Evolutionary conservation across 140 eudicot species (phyloP).

Genomic region (Stevia rebaudiana): DNA sequence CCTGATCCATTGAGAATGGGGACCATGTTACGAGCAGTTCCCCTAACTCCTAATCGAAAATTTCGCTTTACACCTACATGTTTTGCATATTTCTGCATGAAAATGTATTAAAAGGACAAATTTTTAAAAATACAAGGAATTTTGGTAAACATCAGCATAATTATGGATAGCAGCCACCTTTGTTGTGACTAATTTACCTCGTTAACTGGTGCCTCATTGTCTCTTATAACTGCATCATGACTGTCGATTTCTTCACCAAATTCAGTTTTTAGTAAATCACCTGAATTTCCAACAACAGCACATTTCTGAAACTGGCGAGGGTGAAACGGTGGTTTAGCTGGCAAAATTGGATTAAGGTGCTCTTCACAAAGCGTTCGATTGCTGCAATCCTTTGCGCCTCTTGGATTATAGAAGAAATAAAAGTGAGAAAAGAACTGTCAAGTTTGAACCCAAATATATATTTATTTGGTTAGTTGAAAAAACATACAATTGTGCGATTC

Average conservation of each 20-base stretch:
- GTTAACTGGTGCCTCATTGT: conserved; percentile 96
- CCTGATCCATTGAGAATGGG: conserved; percentile 84
- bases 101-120: conserved; percentile 4
- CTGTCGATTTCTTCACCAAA: conserved; percentile 95
- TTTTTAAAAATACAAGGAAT: background rate
- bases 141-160: background rate
- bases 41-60: conserved; percentile 93
- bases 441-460: background rate
- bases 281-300: conserved; percentile 98
- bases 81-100: conserved; percentile 81
- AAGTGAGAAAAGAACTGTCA: background rate
- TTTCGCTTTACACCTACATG: conserved; percentile 90
- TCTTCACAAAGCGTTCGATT: conserved; percentile 86
- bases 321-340: conserved; percentile 89
- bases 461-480: background rate
- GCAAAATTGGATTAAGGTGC: conserved; percentile 74
- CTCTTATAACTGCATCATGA: conserved; percentile 93
- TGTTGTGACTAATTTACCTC: conserved; percentile 38
- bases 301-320: conserved; percentile 87
- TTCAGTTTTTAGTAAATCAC: conserved; percentile 91
- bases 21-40: conserved; percentile 95
- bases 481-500: conserved; percentile 89
- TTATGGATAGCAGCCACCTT: background rate
- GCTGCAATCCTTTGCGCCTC: conserved; percentile 88
- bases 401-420: conserved; percentile 20